Conservation (phyloP, 805 yeast species). For the Saturnispora silvae region DNA sequence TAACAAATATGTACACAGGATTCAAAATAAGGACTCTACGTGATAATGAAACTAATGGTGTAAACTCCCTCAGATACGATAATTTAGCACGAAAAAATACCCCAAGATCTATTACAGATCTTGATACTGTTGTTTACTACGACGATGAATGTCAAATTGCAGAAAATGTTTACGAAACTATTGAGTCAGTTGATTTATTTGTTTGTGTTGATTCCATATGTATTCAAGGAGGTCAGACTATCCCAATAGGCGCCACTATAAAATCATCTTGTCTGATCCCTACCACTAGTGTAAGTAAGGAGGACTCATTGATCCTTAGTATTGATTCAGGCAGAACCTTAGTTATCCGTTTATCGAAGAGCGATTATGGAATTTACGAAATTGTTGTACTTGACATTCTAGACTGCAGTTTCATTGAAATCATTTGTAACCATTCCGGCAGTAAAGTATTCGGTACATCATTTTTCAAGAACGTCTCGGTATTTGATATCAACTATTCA, state of each 20-base stretch:
- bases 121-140: not conserved
- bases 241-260: conserved; percentile 16
- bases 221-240: conserved; percentile 10
- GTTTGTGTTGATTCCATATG: conserved; percentile 18
- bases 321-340: conserved; percentile 9
- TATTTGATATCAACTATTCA: conserved; percentile 1
- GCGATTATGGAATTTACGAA: conserved; percentile 7
- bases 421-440: conserved; percentile 1
- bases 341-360: conserved; percentile 12
- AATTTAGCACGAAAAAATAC: not conserved
- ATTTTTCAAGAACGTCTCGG: conserved; percentile 2
- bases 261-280: conserved; percentile 19
- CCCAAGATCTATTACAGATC: conserved; percentile 1
- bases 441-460: conserved; percentile 1
- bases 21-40: conserved; percentile 15
- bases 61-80: conserved; percentile 13
- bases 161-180: not conserved
- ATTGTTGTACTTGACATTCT: conserved; percentile 4
- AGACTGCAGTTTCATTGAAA: not conserved
- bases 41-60: not conserved
- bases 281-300: conserved; percentile 15
- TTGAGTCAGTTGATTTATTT: conserved; percentile 18
- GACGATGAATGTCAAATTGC: not conserved
- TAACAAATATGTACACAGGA: conserved; percentile 14
- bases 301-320: conserved; percentile 19